Base-by-base conservation (phyloP, 768 basidiomycete species). In the Termitomyces sp. region DNA sequence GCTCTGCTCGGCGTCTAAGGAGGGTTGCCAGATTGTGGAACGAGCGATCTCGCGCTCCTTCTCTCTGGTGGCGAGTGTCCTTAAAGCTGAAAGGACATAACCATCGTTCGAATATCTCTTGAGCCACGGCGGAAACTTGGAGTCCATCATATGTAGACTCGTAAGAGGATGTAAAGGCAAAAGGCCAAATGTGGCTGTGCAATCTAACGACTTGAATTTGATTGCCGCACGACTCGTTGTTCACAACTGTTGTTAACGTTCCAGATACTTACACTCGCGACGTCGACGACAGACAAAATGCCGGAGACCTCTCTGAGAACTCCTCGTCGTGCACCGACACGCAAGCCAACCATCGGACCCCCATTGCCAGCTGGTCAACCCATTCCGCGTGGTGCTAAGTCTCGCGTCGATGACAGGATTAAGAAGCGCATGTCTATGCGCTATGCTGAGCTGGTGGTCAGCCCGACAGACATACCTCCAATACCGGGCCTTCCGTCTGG, bases 401-500 rank as follows among this genome's bases (percentile, higher is more conserved):
- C 79, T 56, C 73, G 77, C 57, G 79, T 86, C 56, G 80, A 94
- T 68, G 95, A 95, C 79, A 93, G 90, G 75, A 94, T 97, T 71
- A 94, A 93, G 81, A 93, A 93, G 72, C 89, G 95, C 65, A 88
- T 97, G 86, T 94, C 94, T 15, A 90, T 88, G 81, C 86, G 94
- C 67, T 97, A 91, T 81, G 91, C 89, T 36, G 89, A 91, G 60
- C 88, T 91, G 53, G 60, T 63, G 52, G 88, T 88, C 1, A 74
- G 79, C n/a, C 89, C 88, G 6, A 85, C 83, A 2, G 79, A 82
- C 46, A 67, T 85, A 3, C 86, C 90, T 4, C 70, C 82, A 1
- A 70, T 88, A 16, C 87, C 88, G 2, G 71, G 79, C 0, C 59
- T 89, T 38, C 84, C 85, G 0, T 68, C 74, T 33, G 75, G 70